phyloP scores from a whole-genome alignment of 345 rosid species.

The Corchorus olitorius region DNA sequence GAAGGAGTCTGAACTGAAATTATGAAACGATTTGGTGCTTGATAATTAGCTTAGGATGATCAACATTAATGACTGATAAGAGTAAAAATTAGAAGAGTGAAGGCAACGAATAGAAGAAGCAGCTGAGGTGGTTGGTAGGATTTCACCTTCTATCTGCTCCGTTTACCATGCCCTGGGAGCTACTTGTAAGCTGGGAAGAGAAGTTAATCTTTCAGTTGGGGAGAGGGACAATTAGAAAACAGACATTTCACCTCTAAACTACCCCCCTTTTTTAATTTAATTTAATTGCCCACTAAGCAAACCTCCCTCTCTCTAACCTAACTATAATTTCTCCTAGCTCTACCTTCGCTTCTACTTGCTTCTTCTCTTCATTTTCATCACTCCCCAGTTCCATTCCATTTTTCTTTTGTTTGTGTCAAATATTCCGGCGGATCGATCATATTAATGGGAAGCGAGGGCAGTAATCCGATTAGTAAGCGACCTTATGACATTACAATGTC shows the following conservation, averaged over 20 bases:
- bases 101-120: background rate
- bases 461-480: constrained; percentile 32
- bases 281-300: background rate
- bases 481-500: constrained; percentile 66
- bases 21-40: too few relatives aligned
- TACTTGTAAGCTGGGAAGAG: background rate
- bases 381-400: background rate
- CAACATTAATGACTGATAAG: too few relatives aligned
- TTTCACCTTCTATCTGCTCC: background rate
- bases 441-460: constrained; percentile 47
- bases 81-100: background rate
- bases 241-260: background rate
- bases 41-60: too few relatives aligned
- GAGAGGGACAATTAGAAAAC: background rate
- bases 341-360: too few relatives aligned
- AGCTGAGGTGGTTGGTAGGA: background rate
- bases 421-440: background rate
- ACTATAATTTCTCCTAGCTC: background rate
- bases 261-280: background rate
- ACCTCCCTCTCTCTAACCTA: background rate
- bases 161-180: background rate
- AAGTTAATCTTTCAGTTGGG: constrained; percentile 1
- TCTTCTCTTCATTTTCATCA: too few relatives aligned
- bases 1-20: too few relatives aligned
- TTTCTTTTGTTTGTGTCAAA: background rate